These are phyloP conservation scores for Dipteronia sinensis DNA, from an alignment of 345 rosid genomes.

Conservation along the genomic window DNA sequence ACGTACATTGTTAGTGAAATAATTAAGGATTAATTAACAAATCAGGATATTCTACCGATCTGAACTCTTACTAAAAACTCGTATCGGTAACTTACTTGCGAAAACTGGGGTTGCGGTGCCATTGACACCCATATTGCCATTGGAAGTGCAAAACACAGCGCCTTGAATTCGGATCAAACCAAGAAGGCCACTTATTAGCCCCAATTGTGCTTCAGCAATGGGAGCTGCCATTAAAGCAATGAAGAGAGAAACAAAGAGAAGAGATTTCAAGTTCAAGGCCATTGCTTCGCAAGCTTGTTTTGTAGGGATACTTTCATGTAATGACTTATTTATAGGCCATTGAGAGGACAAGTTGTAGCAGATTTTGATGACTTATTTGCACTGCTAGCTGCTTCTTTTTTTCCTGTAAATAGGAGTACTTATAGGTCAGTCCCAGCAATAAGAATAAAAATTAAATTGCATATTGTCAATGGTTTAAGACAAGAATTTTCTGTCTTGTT, in stretches of 20 bases:
- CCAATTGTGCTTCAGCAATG: constrained; percentile 55
- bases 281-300: constrained; percentile 6
- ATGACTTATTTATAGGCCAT: constrained; percentile 31
- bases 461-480: no score
- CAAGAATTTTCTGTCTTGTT: background rate
- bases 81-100: constrained; percentile 37
- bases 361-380: constrained; percentile 17
- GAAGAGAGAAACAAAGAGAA: constrained; percentile 27
- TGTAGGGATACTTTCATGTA: background rate
- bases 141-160: constrained; percentile 46
- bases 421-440: no score
- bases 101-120: constrained; percentile 47
- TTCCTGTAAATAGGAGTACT: no score
- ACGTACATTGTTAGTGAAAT: background rate
- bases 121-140: constrained; percentile 40
- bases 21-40: no score
- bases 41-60: background rate
- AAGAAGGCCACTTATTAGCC: constrained; percentile 35
- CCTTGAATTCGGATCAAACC: constrained; percentile 52
- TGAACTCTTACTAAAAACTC: background rate
- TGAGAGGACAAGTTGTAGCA: constrained; percentile 35
- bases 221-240: constrained; percentile 31
- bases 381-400: background rate
- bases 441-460: no score
- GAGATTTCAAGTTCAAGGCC: constrained; percentile 34